Percentiles rank a stretch among this genome's conserved stretches.
Evolutionary conservation across 2,329 filamentous ascomycete genomes (phyloP).

Genomic region (Septoria petroselini): DNA sequence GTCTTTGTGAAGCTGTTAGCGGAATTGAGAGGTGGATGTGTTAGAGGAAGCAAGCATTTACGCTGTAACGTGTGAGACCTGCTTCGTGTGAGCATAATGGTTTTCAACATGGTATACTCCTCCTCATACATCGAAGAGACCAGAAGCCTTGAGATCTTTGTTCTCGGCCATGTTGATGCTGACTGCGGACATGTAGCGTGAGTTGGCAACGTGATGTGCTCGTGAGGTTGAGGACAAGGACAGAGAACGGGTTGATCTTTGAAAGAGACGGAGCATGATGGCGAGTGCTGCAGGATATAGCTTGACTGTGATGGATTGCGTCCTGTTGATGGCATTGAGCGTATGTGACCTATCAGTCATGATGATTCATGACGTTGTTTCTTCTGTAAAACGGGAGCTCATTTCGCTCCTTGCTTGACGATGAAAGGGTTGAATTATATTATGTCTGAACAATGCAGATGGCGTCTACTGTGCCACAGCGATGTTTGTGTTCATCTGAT

Average conservation of each 20-base stretch:
- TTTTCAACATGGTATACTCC: too few relatives aligned
- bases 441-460: too few relatives aligned
- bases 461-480: too few relatives aligned
- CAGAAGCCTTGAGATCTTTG: constrained; percentile 42
- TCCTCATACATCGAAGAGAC: constrained; percentile 48
- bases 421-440: too few relatives aligned
- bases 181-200: neutral
- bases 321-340: neutral
- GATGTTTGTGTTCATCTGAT: too few relatives aligned
- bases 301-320: neutral
- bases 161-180: constrained; percentile 37
- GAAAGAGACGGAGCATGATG: constrained; percentile 28
- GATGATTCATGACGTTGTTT: constrained; percentile 1
- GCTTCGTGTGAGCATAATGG: too few relatives aligned
- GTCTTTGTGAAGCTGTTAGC: too few relatives aligned
- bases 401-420: too few relatives aligned
- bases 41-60: too few relatives aligned
- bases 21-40: too few relatives aligned
- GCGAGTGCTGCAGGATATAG: neutral
- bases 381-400: too few relatives aligned
- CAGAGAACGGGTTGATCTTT: neutral
- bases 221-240: neutral
- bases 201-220: neutral
- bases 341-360: neutral
- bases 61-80: constrained; percentile 43